Evolutionary conservation across 2,329 filamentous ascomycete genomes (phyloP), one percentile per base, ranked within the genome.

Genomic region (Fusarium equiseti): DNA sequence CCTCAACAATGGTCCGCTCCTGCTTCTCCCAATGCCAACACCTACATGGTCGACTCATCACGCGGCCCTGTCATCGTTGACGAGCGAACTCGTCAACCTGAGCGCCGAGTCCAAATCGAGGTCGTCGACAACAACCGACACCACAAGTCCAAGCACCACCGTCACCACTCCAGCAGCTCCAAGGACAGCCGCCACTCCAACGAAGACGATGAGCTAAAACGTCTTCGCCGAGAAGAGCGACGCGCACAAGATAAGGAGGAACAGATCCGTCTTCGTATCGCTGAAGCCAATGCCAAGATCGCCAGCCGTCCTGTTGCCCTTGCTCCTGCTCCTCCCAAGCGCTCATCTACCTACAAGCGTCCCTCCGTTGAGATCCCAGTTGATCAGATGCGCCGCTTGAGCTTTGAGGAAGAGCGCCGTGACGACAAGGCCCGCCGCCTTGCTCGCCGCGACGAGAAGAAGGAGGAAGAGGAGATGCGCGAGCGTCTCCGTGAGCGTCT

Each of bases 201-300:
- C 16, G 75, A 66, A 60, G 77, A 77, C 18, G 74, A 77, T 31
- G 72, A 74, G 43, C 76, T 38, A 2, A 38, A 76, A 26, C 69
- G 67, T 18, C 68, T 59, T 51, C 66, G 68, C 26, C 61, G 74
- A 18, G 78, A 77, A 54, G 76, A 80, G 61, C 72, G 74, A 54
- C 73, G 64, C 13, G 57, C 45, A 5, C 68, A 76, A 20, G 76
- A 80, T 62, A 63, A 74, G 22, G 73, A 75, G 51, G 66, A 77
- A 8, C 77, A 77, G 35, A 70, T 79, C 5, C 75, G 75, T 31
- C 66, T 73, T 11, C 78, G 79, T 69, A 84, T 85, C 58, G 78
- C 77, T 11, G 77, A 77, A 59, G 81, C 81, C 58, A 85, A 85
- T 56, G 78, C 78, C 32, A 79, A 80, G 59, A 85, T 85, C 56